A percentile compares a stretch with the other conserved stretches of the same genome.
These are phyloP conservation scores for Chrysoporthe deuterocubensis DNA, from an alignment of 2,329 filamentous ascomycete genomes.

Conservation along the genomic window DNA sequence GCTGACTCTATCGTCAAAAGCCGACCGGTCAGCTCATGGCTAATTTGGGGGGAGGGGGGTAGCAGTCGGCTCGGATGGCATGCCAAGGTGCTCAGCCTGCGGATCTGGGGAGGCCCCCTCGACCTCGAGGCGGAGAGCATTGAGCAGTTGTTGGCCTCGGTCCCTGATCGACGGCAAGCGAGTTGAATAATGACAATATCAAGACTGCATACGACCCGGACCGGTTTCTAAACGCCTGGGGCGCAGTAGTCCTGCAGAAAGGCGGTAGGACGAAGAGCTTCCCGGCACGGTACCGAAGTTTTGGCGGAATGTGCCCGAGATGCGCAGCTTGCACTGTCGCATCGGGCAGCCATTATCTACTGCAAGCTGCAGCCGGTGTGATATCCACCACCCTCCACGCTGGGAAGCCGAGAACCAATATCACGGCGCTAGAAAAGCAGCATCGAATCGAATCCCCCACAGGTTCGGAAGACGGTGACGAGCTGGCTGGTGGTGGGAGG, in stretches of 20 bases:
- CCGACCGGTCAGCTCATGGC: background rate
- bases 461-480: background rate
- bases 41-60: too few species aligned
- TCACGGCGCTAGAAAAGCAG: too few species aligned
- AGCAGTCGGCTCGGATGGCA: background rate
- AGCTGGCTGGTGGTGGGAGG: background rate
- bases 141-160: background rate
- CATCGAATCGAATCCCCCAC: background rate
- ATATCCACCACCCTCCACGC: background rate
- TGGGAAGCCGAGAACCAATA: background rate
- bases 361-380: background rate
- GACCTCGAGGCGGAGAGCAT: background rate
- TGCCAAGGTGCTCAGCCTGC: background rate
- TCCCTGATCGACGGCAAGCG: slow-evolving; percentile 13
- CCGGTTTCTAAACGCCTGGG: background rate
- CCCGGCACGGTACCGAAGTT: background rate
- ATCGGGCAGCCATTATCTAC: slow-evolving; percentile 5
- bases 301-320: background rate
- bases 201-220: background rate
- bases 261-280: background rate
- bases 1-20: background rate
- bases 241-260: background rate
- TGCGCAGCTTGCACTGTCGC: background rate
- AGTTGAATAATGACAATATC: background rate
- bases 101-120: background rate